Evolutionary conservation across 75 land plant genomes (phyloP).

Genomic region (Pinus albicaulis): DNA sequence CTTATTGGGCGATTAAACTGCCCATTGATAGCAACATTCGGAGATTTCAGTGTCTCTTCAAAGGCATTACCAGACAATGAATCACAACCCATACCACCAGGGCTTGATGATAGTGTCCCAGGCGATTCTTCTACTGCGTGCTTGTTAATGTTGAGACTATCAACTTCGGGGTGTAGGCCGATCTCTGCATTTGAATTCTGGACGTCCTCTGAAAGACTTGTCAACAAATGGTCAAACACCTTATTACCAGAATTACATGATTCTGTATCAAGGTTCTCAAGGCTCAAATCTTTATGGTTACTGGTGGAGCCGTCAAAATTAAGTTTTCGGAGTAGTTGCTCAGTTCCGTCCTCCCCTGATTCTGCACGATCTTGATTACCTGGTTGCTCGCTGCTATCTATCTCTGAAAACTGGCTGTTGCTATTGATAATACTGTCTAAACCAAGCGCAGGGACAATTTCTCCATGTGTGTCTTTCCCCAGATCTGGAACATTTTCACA

Average conservation of each 20-base stretch:
- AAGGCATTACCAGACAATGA: neutral
- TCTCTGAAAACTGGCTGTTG: neutral
- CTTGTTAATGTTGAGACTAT: neutral
- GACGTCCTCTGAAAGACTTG: neutral
- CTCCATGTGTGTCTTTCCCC: too few species aligned
- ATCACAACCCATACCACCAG: slow-evolving; percentile 1
- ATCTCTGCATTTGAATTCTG: neutral
- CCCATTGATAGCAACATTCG: neutral
- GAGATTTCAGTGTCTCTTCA: neutral
- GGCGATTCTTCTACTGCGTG: neutral
- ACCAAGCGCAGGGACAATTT: neutral
- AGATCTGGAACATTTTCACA: too few species aligned
- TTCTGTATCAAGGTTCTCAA: neutral
- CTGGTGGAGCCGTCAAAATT: neutral
- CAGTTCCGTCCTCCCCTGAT: neutral
- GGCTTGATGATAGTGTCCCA: neutral
- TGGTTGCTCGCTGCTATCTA: neutral
- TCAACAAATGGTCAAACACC: neutral
- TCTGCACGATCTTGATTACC: neutral
- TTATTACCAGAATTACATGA: neutral
- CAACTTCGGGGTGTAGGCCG: neutral
- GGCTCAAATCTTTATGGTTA: neutral
- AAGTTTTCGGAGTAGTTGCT: neutral
- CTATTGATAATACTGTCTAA: neutral
- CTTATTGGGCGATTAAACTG: neutral